Evolutionary conservation across 192 early-diverging fungal genomes (phyloP), one percentile per base, ranked within the genome.

Genomic region (Lobosporangium transversale): DNA sequence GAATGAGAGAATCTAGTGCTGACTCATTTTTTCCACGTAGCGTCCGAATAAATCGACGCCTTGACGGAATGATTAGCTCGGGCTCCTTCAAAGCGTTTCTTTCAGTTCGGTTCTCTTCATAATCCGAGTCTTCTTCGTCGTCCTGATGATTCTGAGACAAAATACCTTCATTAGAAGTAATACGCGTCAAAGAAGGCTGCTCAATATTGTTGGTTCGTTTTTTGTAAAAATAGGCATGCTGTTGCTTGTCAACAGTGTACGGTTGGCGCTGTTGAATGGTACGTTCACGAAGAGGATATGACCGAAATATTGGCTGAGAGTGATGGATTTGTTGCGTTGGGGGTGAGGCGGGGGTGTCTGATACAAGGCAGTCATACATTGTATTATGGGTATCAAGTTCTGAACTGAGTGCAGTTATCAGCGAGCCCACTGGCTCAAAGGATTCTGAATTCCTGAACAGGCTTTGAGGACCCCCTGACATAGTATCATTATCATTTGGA

Each of bases 241-340:
- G 57, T 14, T 69, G 67, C 29, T 69, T 69, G 58, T 69, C 67
- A 8, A 54, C 67, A 12, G 67, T 69, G 40, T 69, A 69, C 11
- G 67, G 67, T 21, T 47, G 45, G 1, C 51, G 57, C 33, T 69
- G 67, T 32, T 69, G 57, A 20, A 69, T 58, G n/a, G 67, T 69
- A 20, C 67, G 67, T 33, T 59, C 50, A 33, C 67, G 21, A 1
- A 69, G 51, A 1, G 67, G 67, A 36, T 69, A 69, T 12, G 58
- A 69, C 2, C 58, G 54, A n/a, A 57, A 3, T 40, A 40, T 40
- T 14, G 37, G 37, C 37, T 40, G 37, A 40, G 37, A n/a, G n/a
- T n/a, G n/a, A n/a, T n/a, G n/a, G n/a, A n/a, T n/a, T n/a, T n/a
- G n/a, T n/a, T n/a, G n/a, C n/a, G n/a, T n/a, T n/a, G n/a, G n/a